Conservation (phyloP, 306 rosid genomes). For the Crataegus laevigata region DNA sequence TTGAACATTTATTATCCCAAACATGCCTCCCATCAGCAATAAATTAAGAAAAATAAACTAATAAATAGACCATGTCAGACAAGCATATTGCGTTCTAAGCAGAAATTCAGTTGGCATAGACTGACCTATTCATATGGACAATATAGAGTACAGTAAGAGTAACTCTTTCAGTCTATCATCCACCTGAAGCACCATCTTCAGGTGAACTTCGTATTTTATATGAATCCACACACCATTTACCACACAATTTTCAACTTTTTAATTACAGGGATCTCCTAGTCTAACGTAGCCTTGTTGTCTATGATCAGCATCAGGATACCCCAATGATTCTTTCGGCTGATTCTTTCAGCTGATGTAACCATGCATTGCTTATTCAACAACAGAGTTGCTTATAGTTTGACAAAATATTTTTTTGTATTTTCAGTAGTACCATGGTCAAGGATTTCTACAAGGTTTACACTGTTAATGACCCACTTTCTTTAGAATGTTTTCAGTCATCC, state of each 20-base stretch:
- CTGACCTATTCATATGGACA: not conserved
- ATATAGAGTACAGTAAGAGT: not conserved
- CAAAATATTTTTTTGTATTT: not conserved
- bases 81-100: not conserved
- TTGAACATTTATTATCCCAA: not conserved
- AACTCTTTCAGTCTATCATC: too few species aligned
- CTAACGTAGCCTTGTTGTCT: not conserved
- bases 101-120: not conserved
- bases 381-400: not conserved
- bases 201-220: not conserved
- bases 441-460: not conserved
- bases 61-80: not conserved
- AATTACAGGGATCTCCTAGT: not conserved
- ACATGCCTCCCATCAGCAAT: not conserved
- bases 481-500: not conserved
- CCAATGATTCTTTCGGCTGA: too few species aligned
- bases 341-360: not conserved
- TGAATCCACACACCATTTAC: not conserved
- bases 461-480: not conserved
- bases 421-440: not conserved
- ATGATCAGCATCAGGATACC: not conserved
- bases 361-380: not conserved
- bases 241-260: not conserved
- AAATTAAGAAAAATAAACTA: not conserved
- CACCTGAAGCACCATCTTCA: not conserved